These are phyloP conservation scores for Yarrowia osloensis DNA, from an alignment of 805 yeast genomes.

Conservation along the genomic window DNA sequence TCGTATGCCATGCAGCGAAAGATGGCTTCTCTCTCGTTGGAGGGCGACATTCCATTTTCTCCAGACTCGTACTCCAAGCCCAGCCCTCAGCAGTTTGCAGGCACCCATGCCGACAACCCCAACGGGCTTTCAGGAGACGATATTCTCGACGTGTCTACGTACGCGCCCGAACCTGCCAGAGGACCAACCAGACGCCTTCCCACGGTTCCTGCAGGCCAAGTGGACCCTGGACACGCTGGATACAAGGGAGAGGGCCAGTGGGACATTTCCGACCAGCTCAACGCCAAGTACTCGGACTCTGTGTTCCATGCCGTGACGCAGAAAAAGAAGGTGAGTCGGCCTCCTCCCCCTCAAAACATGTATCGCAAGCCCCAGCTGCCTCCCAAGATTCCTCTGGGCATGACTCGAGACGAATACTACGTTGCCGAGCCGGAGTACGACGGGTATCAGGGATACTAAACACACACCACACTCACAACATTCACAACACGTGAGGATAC, in stretches of 20 bases:
- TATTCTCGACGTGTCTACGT: slow-evolving; percentile 34
- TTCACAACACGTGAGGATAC: too few species aligned
- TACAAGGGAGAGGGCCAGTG: slow-evolving; percentile 39
- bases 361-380: slow-evolving; percentile 34
- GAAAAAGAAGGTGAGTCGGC: slow-evolving; percentile 6
- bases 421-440: slow-evolving; percentile 7
- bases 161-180: slow-evolving; percentile 39
- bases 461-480: too few species aligned
- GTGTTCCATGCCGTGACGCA: slow-evolving; percentile 37
- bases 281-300: slow-evolving; percentile 44
- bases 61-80: slow-evolving; percentile 34
- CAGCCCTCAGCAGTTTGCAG: background rate
- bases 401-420: slow-evolving; percentile 37
- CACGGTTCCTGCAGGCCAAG: slow-evolving; percentile 32
- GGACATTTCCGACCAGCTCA: slow-evolving; percentile 41
- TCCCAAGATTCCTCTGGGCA: slow-evolving; percentile 39
- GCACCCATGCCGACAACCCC: background rate
- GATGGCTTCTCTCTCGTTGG: slow-evolving; percentile 10
- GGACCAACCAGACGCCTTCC: slow-evolving; percentile 31
- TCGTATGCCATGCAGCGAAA: slow-evolving; percentile 25
- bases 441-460: slow-evolving; percentile 18
- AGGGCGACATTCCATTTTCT: slow-evolving; percentile 35
- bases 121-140: slow-evolving; percentile 31
- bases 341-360: slow-evolving; percentile 29
- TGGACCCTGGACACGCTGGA: slow-evolving; percentile 37